These are phyloP conservation scores for Pythium sp. DNA, from an alignment of 352 stramenopile genomes.

Conservation along the genomic window DNA sequence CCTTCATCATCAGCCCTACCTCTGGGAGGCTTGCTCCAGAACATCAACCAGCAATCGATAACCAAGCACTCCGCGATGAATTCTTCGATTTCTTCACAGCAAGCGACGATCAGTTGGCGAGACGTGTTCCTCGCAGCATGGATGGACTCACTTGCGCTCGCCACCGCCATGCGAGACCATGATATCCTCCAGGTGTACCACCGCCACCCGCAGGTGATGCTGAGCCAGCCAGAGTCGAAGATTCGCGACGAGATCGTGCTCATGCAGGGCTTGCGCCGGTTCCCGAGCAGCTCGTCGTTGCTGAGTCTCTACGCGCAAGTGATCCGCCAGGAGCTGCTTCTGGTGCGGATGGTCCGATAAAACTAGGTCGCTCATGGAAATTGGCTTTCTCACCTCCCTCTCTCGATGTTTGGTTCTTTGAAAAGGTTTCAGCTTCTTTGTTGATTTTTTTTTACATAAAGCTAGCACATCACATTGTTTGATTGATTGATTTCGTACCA, in stretches of 20 bases:
- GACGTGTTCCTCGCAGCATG: constrained; percentile 42
- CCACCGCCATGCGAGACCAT: constrained; percentile 22
- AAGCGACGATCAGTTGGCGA: constrained; percentile 33
- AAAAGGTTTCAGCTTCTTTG: constrained; percentile 8
- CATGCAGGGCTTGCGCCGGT: constrained; percentile 49
- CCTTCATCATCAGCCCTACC: background rate
- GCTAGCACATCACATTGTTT: constrained; percentile 9
- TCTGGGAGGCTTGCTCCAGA: background rate
- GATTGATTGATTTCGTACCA: constrained; percentile 8
- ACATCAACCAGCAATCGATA: background rate
- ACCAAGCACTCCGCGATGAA: background rate
- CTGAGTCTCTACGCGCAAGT: constrained; percentile 48
- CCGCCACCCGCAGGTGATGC: constrained; percentile 22
- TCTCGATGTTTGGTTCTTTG: background rate
- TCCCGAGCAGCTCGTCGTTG: constrained; percentile 44
- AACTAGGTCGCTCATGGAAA: background rate
- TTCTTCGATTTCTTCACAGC: background rate
- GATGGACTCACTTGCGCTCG: constrained; percentile 31
- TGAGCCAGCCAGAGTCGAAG: constrained; percentile 30
- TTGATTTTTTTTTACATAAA: constrained; percentile 16
- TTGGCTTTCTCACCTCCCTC: constrained; percentile 10
- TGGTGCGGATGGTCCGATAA: constrained; percentile 17
- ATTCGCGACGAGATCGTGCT: constrained; percentile 62
- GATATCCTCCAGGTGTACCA: constrained; percentile 40
- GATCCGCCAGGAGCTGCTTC: constrained; percentile 38